Evolutionary conservation across 257 asterid genomes (phyloP), one percentile per base, ranked within the genome.

Genomic region (Marsdenia floribunda): DNA sequence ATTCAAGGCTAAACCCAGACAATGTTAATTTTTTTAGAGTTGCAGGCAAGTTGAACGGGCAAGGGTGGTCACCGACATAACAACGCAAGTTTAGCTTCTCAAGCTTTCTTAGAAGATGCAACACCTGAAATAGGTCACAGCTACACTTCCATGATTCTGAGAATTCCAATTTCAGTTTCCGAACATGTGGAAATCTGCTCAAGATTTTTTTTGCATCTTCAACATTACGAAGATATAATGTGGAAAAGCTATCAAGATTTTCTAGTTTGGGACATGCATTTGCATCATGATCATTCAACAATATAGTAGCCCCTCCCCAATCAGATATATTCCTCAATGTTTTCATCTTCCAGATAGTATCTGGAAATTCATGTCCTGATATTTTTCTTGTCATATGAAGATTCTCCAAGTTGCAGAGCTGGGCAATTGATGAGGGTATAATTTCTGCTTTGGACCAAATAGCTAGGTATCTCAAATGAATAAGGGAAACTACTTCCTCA

Each of bases 321-420:
- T 19, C 33, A 40, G 44, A 33, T 22, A 68, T 14, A 42, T 68
- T 40, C 37, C 72, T 68, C 50, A 68, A 46, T 4, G 15, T 21
- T 42, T 42, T 22, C 54, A 68, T 68, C 53, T 1, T 40, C 72
- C 72, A 68, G 8, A 68, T 19, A 42, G 29, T 68, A 3, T 40
- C 0, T 1, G 53, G 50, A 40, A 68, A 19, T 22, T 22, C 8
- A 65, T 14, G 1, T 38, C 47, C 0, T 21, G 19, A 42, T 2
- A 33, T 14, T 11, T 2, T 8, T 13, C 16, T 9, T 6, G 3
- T 19, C 29, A 68, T 44, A 44, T 38, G 52, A 68, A 68, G 47
- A 68, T 29, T 68, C 14, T 68, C 72, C 26, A 68, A 42, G 54
- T 68, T 46, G 26, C 33, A 16, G 54, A 68, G 72, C 11, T 68